Base-by-base conservation (phyloP, 2,329 filamentous ascomycete genomes). In the Bisporella sp. region DNA sequence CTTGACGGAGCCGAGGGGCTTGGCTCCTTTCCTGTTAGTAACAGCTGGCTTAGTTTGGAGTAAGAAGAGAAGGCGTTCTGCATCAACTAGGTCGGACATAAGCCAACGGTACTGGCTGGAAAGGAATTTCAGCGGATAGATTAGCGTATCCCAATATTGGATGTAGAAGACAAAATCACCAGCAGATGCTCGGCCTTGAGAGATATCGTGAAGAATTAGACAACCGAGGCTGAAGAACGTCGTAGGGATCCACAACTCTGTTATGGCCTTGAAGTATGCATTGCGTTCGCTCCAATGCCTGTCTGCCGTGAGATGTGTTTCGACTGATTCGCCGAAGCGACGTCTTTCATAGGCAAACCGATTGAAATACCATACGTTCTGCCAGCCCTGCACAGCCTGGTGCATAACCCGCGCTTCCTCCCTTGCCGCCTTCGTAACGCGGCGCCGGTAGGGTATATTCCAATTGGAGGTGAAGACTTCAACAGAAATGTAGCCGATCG, bases 341-440 rank as follows among this genome's bases (percentile, higher is more conserved):
- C 30, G 11, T 37, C 13, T 37, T 13, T 46, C 44, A 9, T 33
- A 37, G 6, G 29, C 32, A 46, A 37, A 33, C 32, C 13, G 1
- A 32, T 46, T 46, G 30, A 46, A 46, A 28, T 46, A 46, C 28
- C 21, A 35, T 6, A 46, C 44, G 6, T 30, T 46, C 44, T 46
- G 44, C 44, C 44, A 46, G 32, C 31, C 13, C 28, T 28, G 6
- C 6, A 46, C 7, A 11, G 31, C 6, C 5, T 46, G 7, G 31
- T 46, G 6, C 11, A 46, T 28, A 5, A 46, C 44, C n/a, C 28
- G 1, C 8, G n/a, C 11, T 35, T 46, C 31, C 6, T 33, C 31
- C 13, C 44, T n/a, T 6, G 2, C 31, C 11, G 30, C 11, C 13
- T 35, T 35, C 5, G 29, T 46, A 29, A 5, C 6, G 6, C 6